Conservation (phyloP, 2,329 filamentous ascomycete genomes). For the Tolypocladium cylindrosporum region DNA sequence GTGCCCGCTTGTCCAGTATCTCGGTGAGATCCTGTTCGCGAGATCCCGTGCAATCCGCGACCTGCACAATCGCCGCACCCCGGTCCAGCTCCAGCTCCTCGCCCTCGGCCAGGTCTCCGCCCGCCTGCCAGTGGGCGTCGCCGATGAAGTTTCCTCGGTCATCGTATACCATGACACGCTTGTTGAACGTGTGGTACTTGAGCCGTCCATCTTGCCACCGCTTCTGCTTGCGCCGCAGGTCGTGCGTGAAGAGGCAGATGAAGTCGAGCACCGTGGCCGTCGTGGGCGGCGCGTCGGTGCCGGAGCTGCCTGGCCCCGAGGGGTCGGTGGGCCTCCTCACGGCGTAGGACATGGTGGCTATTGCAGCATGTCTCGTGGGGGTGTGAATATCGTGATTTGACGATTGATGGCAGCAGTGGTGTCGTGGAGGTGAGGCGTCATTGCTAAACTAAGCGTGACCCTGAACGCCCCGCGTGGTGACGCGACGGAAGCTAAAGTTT, state of each 20-base stretch:
- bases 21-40: conserved; percentile 70
- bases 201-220: conserved; percentile 88
- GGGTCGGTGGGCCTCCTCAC: conserved; percentile 3
- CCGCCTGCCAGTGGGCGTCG: conserved; percentile 70
- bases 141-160: conserved; percentile 70
- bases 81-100: conserved; percentile 74
- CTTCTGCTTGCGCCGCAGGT: conserved; percentile 78
- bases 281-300: conserved; percentile 5
- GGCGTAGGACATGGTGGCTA: conserved; percentile 11
- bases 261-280: conserved; percentile 73
- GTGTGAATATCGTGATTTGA: background rate
- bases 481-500: background rate
- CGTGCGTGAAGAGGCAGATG: conserved; percentile 77
- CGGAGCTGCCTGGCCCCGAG: background rate
- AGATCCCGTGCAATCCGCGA: conserved; percentile 62
- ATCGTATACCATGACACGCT: conserved; percentile 83
- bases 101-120: conserved; percentile 62
- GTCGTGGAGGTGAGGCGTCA: background rate
- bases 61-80: conserved; percentile 67
- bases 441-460: background rate
- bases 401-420: background rate
- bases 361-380: background rate
- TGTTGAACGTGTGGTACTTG: conserved; percentile 85
- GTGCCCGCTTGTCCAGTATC: conserved; percentile 59
- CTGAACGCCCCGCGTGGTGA: background rate